Evolutionary conservation across 305 asterid genomes (phyloP).

Genomic region (Andrographis paniculata): DNA sequence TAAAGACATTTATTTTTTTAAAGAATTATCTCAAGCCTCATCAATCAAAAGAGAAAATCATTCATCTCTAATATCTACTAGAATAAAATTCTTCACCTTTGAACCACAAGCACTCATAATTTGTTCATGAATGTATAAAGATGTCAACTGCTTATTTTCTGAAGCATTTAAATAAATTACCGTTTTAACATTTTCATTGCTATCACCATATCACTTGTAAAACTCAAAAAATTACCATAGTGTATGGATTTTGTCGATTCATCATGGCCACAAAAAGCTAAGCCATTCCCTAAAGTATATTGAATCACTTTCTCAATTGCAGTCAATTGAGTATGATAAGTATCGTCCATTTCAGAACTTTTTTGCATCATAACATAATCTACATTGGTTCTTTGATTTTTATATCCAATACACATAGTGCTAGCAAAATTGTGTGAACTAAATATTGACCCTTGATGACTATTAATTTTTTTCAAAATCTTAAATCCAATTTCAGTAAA

Average conservation of each 20-base stretch:
- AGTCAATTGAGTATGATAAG: neutral
- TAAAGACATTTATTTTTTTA: too few relatives aligned
- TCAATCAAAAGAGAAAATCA: too few relatives aligned
- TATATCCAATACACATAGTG: neutral
- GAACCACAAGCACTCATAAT: neutral
- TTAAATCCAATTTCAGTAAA: too few relatives aligned
- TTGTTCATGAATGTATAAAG: neutral
- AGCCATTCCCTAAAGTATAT: neutral
- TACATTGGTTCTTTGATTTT: neutral
- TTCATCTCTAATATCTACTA: too few relatives aligned
- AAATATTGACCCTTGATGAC: neutral
- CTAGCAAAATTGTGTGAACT: too few relatives aligned
- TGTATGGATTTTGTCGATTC: neutral
- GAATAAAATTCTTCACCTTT: neutral
- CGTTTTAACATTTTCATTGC: neutral
- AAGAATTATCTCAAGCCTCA: too few relatives aligned
- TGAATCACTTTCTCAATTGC: neutral
- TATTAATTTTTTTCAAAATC: too few relatives aligned
- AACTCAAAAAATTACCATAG: neutral
- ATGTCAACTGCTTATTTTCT: neutral
- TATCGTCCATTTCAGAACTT: neutral
- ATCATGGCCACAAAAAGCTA: neutral
- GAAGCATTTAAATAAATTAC: neutral
- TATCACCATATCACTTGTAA: neutral
- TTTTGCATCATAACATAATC: neutral